These are phyloP conservation scores for Scedosporium aurantiacum DNA, from an alignment of 2,329 filamentous ascomycete species.

Conservation along the genomic window DNA sequence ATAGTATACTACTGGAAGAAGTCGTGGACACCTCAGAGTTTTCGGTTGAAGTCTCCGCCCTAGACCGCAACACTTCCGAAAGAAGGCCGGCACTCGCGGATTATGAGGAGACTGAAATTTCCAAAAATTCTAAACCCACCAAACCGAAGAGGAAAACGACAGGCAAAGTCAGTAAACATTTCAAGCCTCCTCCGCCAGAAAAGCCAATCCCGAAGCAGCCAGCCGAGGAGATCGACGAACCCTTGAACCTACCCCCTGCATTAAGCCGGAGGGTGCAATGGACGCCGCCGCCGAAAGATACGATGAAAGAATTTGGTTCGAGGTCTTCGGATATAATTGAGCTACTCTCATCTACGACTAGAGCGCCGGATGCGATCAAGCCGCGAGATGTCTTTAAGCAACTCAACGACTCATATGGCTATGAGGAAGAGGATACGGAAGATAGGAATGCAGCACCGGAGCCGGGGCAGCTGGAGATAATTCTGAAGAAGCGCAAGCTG, in stretches of 20 bases:
- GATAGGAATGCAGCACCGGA: constrained; percentile 9
- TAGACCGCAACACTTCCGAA: background rate
- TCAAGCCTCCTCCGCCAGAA: background rate
- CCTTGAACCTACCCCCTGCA: constrained; percentile 35
- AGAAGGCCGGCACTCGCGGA: constrained; percentile 1
- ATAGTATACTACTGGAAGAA: background rate
- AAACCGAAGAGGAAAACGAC: constrained; percentile 10
- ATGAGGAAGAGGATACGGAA: constrained; percentile 14
- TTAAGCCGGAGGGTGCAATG: constrained; percentile 48
- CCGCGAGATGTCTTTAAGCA: constrained; percentile 28
- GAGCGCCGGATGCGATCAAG: background rate
- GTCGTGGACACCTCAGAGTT: background rate
- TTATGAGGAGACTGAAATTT: background rate
- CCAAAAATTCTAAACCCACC: constrained; percentile 15
- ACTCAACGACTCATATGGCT: constrained; percentile 32
- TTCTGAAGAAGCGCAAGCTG: constrained; percentile 44
- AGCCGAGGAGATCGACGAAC: constrained; percentile 14
- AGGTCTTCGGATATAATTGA: constrained; percentile 22
- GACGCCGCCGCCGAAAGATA: constrained; percentile 50
- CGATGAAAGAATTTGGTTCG: constrained; percentile 16
- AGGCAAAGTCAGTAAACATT: background rate
- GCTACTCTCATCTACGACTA: constrained; percentile 16
- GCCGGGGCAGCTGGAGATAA: constrained; percentile 17
- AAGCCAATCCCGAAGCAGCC: background rate
- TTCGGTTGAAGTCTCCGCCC: background rate